These are phyloP conservation scores for Spirogloea muscicola DNA, from an alignment of 139 green algal species.

Conservation along the genomic window DNA sequence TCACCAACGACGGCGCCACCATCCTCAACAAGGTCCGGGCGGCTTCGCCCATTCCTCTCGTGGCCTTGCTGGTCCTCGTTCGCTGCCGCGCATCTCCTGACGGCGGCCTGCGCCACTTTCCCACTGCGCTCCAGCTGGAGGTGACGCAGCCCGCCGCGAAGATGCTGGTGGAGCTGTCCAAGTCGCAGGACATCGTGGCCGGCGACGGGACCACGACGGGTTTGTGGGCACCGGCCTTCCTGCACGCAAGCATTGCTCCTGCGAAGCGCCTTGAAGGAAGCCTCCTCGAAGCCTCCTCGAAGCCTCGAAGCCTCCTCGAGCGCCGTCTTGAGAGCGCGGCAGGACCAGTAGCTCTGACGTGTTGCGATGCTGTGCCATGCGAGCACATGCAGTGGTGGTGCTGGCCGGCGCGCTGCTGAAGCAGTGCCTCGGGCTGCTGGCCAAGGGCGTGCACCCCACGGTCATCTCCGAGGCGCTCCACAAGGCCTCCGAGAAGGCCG, in stretches of 20 bases:
- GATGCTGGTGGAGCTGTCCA: slow-evolving; percentile 98
- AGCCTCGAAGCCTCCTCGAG: too few species aligned
- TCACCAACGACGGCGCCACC: slow-evolving; percentile 98
- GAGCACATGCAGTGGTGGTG: slow-evolving; percentile 36
- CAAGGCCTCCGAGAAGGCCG: slow-evolving; percentile 70
- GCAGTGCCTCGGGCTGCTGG: slow-evolving; percentile 80
- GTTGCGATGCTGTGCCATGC: too few species aligned
- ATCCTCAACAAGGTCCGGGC: slow-evolving; percentile 87
- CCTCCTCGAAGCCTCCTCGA: too few species aligned
- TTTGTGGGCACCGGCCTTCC: too few species aligned
- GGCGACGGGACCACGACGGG: slow-evolving; percentile 90
- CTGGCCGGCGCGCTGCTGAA: slow-evolving; percentile 74
- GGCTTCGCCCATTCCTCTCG: background rate
- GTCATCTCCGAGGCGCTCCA: slow-evolving; percentile 91
- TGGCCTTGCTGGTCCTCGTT: background rate
- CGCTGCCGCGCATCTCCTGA: background rate
- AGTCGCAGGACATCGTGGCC: slow-evolving; percentile 94
- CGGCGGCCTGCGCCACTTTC: background rate
- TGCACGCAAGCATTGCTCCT: too few species aligned
- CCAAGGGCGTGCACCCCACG: slow-evolving; percentile 87
- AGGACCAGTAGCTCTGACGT: too few species aligned
- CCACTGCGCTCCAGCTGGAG: slow-evolving; percentile 66
- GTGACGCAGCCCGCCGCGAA: slow-evolving; percentile 96
- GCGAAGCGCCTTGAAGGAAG: too few species aligned
- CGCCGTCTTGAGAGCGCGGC: too few species aligned